Conservation (phyloP, 2,329 filamentous ascomycete genomes). For the Trichothecium sympodiale region DNA sequence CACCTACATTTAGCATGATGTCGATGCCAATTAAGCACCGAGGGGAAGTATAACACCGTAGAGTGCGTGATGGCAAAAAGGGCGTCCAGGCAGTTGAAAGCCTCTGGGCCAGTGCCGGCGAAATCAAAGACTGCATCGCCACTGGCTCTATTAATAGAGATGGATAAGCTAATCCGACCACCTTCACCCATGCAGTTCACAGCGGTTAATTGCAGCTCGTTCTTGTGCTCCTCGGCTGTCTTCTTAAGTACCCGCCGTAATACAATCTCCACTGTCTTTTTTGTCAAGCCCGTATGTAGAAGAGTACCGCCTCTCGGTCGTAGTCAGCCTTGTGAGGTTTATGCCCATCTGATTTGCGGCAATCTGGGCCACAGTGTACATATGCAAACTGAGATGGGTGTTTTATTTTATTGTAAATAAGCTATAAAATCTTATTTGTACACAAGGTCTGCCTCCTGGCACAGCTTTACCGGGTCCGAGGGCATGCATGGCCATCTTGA, state of each 20-base stretch:
- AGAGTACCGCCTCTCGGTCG: constrained; percentile 61
- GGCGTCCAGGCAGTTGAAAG: constrained; percentile 22
- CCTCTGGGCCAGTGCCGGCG: constrained; percentile 20
- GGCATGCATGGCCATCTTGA: constrained; percentile 1
- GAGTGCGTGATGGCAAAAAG: constrained; percentile 24
- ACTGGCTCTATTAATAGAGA: too few relatives aligned
- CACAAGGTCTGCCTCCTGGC: too few relatives aligned
- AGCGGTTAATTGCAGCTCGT: background rate
- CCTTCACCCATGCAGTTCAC: too few relatives aligned
- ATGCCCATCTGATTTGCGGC: constrained; percentile 1
- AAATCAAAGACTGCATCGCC: constrained; percentile 25
- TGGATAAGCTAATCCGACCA: too few relatives aligned
- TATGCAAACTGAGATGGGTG: too few relatives aligned
- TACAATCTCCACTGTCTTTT: too few relatives aligned
- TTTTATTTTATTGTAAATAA: too few relatives aligned
- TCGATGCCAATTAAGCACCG: constrained; percentile 21
- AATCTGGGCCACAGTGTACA: constrained; percentile 1
- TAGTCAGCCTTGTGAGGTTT: constrained; percentile 44
- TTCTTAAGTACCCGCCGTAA: too few relatives aligned
- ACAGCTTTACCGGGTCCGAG: too few relatives aligned
- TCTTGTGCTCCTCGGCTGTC: constrained; percentile 47
- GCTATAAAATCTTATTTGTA: too few relatives aligned
- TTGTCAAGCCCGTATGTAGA: constrained; percentile 69
- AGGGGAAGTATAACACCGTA: constrained; percentile 26
- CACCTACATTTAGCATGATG: constrained; percentile 26